A percentile compares a stretch with the other conserved stretches of the same genome.
Conservation (phyloP, 441 rosid species). For the Viola pubescens region DNA sequence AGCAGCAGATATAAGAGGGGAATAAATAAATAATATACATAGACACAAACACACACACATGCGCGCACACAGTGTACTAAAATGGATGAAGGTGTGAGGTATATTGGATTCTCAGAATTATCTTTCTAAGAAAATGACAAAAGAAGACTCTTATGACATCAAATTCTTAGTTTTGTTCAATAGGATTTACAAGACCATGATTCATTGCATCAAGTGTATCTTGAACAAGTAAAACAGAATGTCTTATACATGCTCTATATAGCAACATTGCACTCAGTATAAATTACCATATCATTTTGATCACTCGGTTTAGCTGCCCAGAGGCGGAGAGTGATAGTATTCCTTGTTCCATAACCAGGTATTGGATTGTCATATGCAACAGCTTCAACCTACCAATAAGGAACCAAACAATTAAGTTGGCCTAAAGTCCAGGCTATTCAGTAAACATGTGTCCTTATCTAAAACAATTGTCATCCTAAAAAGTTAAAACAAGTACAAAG, state of each 20-base stretch:
- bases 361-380: slow-evolving; percentile 55
- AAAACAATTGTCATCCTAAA: background rate
- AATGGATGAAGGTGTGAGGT: too few relatives aligned
- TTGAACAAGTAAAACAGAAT: background rate
- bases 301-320: slow-evolving; percentile 62
- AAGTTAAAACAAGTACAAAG: background rate
- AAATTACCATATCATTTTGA: slow-evolving; percentile 38
- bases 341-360: slow-evolving; percentile 53
- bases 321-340: slow-evolving; percentile 47
- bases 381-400: slow-evolving; percentile 43
- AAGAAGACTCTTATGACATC: too few relatives aligned
- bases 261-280: slow-evolving; percentile 4
- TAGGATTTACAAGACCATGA: too few relatives aligned
- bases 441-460: slow-evolving; percentile 3
- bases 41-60: too few relatives aligned
- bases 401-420: slow-evolving; percentile 11
- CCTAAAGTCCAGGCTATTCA: background rate
- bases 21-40: too few relatives aligned
- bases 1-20: too few relatives aligned
- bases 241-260: background rate
- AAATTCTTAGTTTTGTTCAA: too few relatives aligned
- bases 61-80: too few relatives aligned
- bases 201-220: too few relatives aligned
- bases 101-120: too few relatives aligned
- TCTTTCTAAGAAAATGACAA: too few relatives aligned